Percentiles rank a stretch among this genome's conserved stretches.
Evolutionary conservation across 2,329 filamentous ascomycete genomes (phyloP).

Genomic region (Cladophialophora immunda): DNA sequence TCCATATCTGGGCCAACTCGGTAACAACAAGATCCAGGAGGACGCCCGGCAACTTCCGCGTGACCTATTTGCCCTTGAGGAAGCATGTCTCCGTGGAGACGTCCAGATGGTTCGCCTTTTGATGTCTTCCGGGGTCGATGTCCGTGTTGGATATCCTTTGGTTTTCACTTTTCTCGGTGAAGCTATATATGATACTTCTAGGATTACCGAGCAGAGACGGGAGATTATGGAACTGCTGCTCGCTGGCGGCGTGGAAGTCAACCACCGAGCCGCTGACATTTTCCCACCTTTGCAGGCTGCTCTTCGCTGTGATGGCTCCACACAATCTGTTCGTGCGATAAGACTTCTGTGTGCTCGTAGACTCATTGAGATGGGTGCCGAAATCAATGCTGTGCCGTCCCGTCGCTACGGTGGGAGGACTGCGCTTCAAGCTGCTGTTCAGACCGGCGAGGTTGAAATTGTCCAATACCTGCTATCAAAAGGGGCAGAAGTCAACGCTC

Average conservation of each 20-base stretch:
- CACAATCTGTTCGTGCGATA: too few relatives aligned
- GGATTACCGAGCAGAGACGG: not conserved
- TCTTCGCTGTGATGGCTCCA: not conserved
- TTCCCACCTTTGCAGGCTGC: not conserved
- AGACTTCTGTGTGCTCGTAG: conserved; percentile 8
- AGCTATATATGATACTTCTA: too few relatives aligned
- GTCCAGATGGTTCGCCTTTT: conserved; percentile 7
- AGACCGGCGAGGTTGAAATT: conserved; percentile 32
- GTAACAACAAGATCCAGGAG: not conserved
- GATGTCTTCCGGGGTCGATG: conserved; percentile 1
- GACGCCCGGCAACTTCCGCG: not conserved
- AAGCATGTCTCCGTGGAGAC: not conserved
- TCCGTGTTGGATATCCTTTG: conserved; percentile 6
- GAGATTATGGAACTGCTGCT: conserved; percentile 8
- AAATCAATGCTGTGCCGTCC: conserved; percentile 10
- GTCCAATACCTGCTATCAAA: conserved; percentile 37
- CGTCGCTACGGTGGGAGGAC: conserved; percentile 25
- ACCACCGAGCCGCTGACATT: not conserved
- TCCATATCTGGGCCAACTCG: conserved; percentile 1
- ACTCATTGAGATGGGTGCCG: conserved; percentile 13
- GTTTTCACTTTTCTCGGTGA: not conserved
- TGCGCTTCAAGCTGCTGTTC: conserved; percentile 35
- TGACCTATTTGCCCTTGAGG: not conserved
- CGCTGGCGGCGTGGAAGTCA: not conserved
- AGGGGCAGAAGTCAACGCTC: conserved; percentile 39